Evolutionary conservation across 805 yeast species (phyloP).

Genomic region (Saturnispora gosingensis): DNA sequence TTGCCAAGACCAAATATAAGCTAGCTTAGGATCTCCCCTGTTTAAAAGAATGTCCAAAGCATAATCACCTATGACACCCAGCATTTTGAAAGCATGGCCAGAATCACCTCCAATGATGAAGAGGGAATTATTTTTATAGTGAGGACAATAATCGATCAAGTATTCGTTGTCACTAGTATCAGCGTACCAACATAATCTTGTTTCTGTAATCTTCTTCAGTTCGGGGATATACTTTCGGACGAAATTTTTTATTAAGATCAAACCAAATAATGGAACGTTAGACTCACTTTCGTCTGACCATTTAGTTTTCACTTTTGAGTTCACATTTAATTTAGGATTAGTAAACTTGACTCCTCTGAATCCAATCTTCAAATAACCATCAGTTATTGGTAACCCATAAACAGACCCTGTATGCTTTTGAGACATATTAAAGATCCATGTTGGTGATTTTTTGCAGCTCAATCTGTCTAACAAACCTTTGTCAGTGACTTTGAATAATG

Average conservation of each 20-base stretch:
- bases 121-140: conserved; percentile 21
- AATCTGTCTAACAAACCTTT: conserved; percentile 15
- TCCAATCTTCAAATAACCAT: conserved; percentile 25
- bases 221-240: conserved; percentile 23
- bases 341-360: conserved; percentile 26
- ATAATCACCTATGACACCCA: conserved; percentile 28
- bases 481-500: conserved; percentile 19
- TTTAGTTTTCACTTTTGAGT: conserved; percentile 23
- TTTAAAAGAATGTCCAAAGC: conserved; percentile 16
- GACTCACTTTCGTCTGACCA: conserved; percentile 18
- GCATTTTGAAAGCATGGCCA: conserved; percentile 32
- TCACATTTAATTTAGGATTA: conserved; percentile 17
- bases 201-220: conserved; percentile 16
- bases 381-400: conserved; percentile 25
- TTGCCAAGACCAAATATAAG: conserved; percentile 21
- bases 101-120: conserved; percentile 32
- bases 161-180: conserved; percentile 30
- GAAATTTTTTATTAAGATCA: conserved; percentile 20
- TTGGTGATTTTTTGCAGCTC: conserved; percentile 17
- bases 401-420: conserved; percentile 25
- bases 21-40: conserved; percentile 13
- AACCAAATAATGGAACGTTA: conserved; percentile 23
- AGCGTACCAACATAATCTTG: conserved; percentile 29
- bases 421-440: conserved; percentile 25
- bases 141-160: conserved; percentile 28